A percentile compares a stretch with the other conserved stretches of the same genome.
Evolutionary conservation across 306 rosid genomes (phyloP).

Genomic region (Glycine tomentella): DNA sequence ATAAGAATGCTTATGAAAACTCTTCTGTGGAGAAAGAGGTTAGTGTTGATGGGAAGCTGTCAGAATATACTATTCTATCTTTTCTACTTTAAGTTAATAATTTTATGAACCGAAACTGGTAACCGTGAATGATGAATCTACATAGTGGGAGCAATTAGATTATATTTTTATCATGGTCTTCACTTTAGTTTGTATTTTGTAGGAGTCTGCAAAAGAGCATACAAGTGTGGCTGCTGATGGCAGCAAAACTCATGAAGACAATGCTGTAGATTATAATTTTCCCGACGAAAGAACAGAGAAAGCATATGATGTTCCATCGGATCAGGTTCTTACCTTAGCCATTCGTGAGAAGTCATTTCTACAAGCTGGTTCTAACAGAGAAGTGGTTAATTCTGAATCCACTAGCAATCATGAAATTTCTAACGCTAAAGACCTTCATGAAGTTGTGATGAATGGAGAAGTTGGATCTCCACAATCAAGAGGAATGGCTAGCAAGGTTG

Average conservation of each 20-base stretch:
- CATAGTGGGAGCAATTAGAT: slow-evolving; percentile 30
- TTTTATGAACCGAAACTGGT: slow-evolving; percentile 37
- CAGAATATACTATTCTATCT: slow-evolving; percentile 40
- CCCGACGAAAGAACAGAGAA: slow-evolving; percentile 34
- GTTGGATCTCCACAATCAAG: slow-evolving; percentile 66
- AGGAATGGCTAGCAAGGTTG: slow-evolving; percentile 57
- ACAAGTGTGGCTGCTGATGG: slow-evolving; percentile 55
- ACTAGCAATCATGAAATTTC: slow-evolving; percentile 59
- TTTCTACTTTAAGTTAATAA: slow-evolving; percentile 39
- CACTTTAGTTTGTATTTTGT: slow-evolving; percentile 50
- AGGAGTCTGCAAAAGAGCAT: slow-evolving; percentile 70
- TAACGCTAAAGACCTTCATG: slow-evolving; percentile 53
- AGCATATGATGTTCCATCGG: slow-evolving; percentile 60
- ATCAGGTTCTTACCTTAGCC: slow-evolving; percentile 83
- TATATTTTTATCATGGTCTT: slow-evolving; percentile 41
- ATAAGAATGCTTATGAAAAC: slow-evolving; percentile 62
- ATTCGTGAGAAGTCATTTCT: slow-evolving; percentile 67
- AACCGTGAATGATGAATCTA: slow-evolving; percentile 22
- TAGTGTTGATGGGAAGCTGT: slow-evolving; percentile 61
- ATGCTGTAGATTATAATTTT: slow-evolving; percentile 31
- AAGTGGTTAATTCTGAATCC: slow-evolving; percentile 56
- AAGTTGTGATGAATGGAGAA: slow-evolving; percentile 68
- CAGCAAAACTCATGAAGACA: slow-evolving; percentile 57
- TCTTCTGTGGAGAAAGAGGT: slow-evolving; percentile 65
- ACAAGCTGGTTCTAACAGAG: slow-evolving; percentile 63